Percentiles rank a stretch among this genome's conserved stretches.
phyloP scores from a whole-genome alignment of 2,329 filamentous ascomycete genomes.

The Penicillium sp. region DNA sequence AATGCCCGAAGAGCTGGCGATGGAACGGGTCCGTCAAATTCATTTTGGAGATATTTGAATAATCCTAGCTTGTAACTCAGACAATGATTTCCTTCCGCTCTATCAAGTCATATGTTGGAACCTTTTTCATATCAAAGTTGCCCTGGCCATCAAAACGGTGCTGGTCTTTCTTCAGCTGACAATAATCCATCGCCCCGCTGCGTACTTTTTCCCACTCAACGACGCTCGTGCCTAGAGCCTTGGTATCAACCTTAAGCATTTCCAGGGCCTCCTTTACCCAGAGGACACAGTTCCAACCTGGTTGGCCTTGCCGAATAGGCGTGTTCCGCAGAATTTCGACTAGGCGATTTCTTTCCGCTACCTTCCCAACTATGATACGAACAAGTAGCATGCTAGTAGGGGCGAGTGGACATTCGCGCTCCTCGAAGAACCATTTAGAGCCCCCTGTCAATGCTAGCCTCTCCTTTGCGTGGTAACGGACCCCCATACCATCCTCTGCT shows the following conservation, averaged over 20 bases:
- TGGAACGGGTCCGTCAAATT: too few species aligned
- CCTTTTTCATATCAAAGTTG: constrained; percentile 25
- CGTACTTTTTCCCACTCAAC: constrained; percentile 33
- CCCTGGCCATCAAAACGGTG: constrained; percentile 39
- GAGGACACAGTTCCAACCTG: constrained; percentile 39
- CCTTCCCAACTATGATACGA: constrained; percentile 30
- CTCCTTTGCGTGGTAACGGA: constrained; percentile 33
- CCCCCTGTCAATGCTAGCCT: constrained; percentile 5
- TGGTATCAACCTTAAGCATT: constrained; percentile 22
- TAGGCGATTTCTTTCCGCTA: constrained; percentile 24
- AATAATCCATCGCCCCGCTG: constrained; percentile 36
- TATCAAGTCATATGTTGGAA: too few species aligned
- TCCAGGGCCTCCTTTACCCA: constrained; percentile 42
- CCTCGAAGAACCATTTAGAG: constrained; percentile 27
- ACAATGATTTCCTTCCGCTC: too few species aligned
- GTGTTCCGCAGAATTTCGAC: constrained; percentile 25
- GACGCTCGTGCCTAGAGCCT: constrained; percentile 28
- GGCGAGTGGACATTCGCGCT: constrained; percentile 13
- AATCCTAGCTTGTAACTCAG: too few species aligned
- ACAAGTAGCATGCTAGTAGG: constrained; percentile 27
- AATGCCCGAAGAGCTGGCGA: too few species aligned
- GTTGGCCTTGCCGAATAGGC: constrained; percentile 25
- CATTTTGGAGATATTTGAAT: too few species aligned
- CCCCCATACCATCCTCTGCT: constrained; percentile 12
- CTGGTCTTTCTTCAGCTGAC: constrained; percentile 33